Base-by-base conservation (phyloP, 805 yeast species). In the Metschnikowia continentalis region DNA sequence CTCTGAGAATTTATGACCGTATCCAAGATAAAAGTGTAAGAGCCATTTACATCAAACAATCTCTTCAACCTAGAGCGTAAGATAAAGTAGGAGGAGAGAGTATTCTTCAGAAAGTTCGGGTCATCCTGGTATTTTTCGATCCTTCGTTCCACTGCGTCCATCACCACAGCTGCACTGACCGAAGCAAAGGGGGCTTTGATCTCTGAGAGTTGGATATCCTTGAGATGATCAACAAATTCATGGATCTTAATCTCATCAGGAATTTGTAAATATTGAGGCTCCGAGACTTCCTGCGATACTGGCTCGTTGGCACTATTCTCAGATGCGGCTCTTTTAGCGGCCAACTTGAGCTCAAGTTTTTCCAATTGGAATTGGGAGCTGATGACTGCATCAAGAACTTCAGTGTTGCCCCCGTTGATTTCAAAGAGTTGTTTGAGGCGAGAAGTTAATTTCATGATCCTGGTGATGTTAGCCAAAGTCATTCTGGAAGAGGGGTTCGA, bases 1-100 rank as follows among this genome's bases (percentile, higher is more conserved):
- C 65, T 61, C 48, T 78, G 79, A 53, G 78, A 80, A 46, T 79
- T 76, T 19, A 81, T 60, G 39, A 84, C 60, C 1, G 84, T 70
- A 58, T 84, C 90, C 58, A 84, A 73, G 11, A 80, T 73, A 47
- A 78, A 78, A 2, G 84, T 71, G 57, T 81, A 78, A 1, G 84
- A 85, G 15, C 86, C 84, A 57, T 84, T 84, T 52, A 50, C 36
- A 6, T 49, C 53, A 11, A 57, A 42, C 17, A 57, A 41, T 39
- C 43, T 51, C 38, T 47, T 35, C 5, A 57, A 46, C 13, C 41
- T 55, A 2, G 54, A 47, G 10, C 44, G 43, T 22, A 57, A 40
- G 19, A 39, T 37, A 10, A 35, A 41, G 35, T 47, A 57, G 4
- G 43, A 35, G 2, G 40, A 42, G 15, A 53, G 38, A 20, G 43